Base-by-base conservation (phyloP, 1,284 basidiomycete species). In the Rhodofomes roseus region DNA sequence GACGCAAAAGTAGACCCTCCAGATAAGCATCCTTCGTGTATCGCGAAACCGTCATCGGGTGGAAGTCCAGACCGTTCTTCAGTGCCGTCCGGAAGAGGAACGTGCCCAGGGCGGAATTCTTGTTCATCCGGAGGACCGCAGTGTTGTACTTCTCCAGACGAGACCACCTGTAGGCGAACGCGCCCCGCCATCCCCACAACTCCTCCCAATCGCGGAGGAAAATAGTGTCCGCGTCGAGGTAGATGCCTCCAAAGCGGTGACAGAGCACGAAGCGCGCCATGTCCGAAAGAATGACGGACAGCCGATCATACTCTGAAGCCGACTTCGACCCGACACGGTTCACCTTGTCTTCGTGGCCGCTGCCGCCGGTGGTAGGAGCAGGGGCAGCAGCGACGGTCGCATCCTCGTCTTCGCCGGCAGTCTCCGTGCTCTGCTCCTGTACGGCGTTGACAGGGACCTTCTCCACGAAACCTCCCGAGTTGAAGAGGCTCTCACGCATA, bases 141-240 rank as follows among this genome's bases (percentile, higher is more conserved):
- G 86, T 89, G 71, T 88, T 89, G 73, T 89, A 89, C 68, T 81
- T 82, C 63, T 85, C 79, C 62, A 86, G 77, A 62, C 81, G 81
- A 40, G 80, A 82, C 86, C 86, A 88, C 14, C 86, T 75, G 69
- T 89, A 89, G 9, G 87, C 86, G 68, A 88, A 89, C 59, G 86
- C 83, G 23, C 86, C 86, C 53, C 79, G 76, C 80, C 84, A 89
- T 58, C 84, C 84, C 83, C 84, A 89, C 20, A 89, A 74, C 64
- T 89, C 87, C 69, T 87, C 85, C 87, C 87, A 89, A 69, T 89
- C 87, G 37, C 87, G 79, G 4, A 89, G 74, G 67, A 89, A 81
- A 59, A 89, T 76, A n/a, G 85, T 88, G 71, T 89, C 87, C 31
- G 86, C 86, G 67, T 89, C 87, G 63, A 89, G 79, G 69, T 89